Conservation (phyloP, 768 basidiomycete genomes). For the Fomitopsis pulvina region DNA sequence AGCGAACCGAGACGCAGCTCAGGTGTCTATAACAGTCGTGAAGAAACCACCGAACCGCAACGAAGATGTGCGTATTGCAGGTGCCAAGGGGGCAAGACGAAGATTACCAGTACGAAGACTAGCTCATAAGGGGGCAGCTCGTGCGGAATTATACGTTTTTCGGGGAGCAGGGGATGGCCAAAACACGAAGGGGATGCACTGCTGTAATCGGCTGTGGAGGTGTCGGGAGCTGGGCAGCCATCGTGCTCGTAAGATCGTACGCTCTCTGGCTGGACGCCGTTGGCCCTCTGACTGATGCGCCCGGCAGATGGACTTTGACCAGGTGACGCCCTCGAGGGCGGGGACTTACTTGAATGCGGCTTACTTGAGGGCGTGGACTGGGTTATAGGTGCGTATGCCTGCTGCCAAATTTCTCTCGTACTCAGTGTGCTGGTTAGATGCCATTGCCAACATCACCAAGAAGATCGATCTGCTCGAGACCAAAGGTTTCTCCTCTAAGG, state of each 20-base stretch:
- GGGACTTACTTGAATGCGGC: slow-evolving; percentile 89
- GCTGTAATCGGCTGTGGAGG: slow-evolving; percentile 94
- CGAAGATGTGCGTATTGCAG: neutral
- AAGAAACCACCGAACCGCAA: neutral
- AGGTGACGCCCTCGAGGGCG: slow-evolving; percentile 89
- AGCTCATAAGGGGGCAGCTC: slow-evolving; percentile 81
- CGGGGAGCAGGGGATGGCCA: slow-evolving; percentile 81
- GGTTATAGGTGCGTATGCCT: slow-evolving; percentile 63
- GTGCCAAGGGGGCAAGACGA: neutral
- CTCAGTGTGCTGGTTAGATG: slow-evolving; percentile 44
- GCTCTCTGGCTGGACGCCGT: slow-evolving; percentile 26
- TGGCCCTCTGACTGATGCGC: neutral
- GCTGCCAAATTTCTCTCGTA: neutral
- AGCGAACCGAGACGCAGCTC: slow-evolving; percentile 9
- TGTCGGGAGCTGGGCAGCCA: slow-evolving; percentile 92
- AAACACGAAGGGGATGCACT: slow-evolving; percentile 66
- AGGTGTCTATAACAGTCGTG: neutral
- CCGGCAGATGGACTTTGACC: slow-evolving; percentile 83
- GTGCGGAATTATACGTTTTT: slow-evolving; percentile 94
- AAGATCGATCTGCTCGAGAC: slow-evolving; percentile 92
- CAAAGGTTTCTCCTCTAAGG: slow-evolving; percentile 97
- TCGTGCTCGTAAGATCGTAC: slow-evolving; percentile 89
- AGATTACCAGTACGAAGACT: slow-evolving; percentile 55
- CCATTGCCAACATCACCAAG: slow-evolving; percentile 95
- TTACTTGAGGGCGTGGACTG: slow-evolving; percentile 85